Conservation (phyloP, 1,284 basidiomycete species). For the Ceratobasidium sp. region DNA sequence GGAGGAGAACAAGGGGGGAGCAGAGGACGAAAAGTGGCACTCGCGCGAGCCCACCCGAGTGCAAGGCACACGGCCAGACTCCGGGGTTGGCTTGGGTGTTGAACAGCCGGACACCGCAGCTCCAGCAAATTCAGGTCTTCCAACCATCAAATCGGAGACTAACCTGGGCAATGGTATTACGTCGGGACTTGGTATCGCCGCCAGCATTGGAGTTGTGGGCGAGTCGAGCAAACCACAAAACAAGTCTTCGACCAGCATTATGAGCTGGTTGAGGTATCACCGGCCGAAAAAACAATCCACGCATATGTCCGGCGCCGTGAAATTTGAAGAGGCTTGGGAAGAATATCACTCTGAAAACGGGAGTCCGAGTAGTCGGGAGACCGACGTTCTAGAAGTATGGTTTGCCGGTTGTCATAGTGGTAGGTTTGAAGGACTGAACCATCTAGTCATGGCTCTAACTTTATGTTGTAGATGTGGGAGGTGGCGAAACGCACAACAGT, state of each 20-base stretch:
- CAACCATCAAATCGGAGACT: slow-evolving; percentile 2
- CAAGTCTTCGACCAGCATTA: slow-evolving; percentile 5
- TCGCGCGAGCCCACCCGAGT: slow-evolving; percentile 26
- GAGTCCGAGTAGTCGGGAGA: slow-evolving; percentile 12
- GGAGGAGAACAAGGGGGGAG: neutral
- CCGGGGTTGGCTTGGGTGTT: slow-evolving; percentile 12
- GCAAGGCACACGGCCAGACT: slow-evolving; percentile 16
- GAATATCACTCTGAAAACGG: slow-evolving; percentile 4
- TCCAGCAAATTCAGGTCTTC: neutral
- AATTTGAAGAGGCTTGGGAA: slow-evolving; percentile 17
- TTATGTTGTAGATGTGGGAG: slow-evolving; percentile 39
- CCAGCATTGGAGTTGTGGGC: slow-evolving; percentile 26
- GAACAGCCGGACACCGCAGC: neutral
- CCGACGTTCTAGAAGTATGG: slow-evolving; percentile 42
- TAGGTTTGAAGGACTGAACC: slow-evolving; percentile 4
- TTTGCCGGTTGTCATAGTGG: slow-evolving; percentile 38
- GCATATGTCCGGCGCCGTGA: slow-evolving; percentile 18
- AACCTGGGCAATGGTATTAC: slow-evolving; percentile 9
- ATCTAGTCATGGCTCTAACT: neutral
- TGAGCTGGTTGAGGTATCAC: slow-evolving; percentile 10
- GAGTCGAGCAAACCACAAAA: slow-evolving; percentile 1
- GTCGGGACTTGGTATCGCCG: slow-evolving; percentile 9
- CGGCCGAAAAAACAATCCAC: slow-evolving; percentile 12
- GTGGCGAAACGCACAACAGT: slow-evolving; percentile 37
- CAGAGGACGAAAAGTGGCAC: slow-evolving; percentile 20